phyloP scores from a whole-genome alignment of 1,139 yeast genomes.

The Yamadazyma jaroonii region DNA sequence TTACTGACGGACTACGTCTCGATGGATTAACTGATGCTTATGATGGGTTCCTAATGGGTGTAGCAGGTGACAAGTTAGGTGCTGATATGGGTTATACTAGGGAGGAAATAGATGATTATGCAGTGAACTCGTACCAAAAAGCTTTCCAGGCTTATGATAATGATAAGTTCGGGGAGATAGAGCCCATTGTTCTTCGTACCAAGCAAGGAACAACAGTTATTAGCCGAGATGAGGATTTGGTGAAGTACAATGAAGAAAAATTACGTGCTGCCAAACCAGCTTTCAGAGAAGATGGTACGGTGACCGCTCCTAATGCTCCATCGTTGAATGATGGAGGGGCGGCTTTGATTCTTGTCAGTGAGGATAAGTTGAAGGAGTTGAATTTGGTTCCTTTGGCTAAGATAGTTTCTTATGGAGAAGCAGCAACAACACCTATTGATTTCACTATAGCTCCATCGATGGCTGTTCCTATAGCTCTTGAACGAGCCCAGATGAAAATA shows the following conservation, averaged over 20 bases:
- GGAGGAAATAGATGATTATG: conserved; percentile 70
- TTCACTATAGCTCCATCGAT: conserved; percentile 93
- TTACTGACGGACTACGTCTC: conserved; percentile 84
- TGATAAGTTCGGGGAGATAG: conserved; percentile 84
- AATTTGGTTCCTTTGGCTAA: conserved; percentile 84
- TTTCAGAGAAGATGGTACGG: conserved; percentile 88
- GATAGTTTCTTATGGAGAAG: conserved; percentile 94
- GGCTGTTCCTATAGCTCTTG: conserved; percentile 92
- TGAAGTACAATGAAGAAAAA: conserved; percentile 70
- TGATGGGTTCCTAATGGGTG: conserved; percentile 86
- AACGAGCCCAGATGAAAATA: conserved; percentile 65
- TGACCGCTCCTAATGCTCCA: conserved; percentile 95
- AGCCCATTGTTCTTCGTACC: conserved; percentile 85
- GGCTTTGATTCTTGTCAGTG: conserved; percentile 84
- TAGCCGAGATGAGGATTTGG: conserved; percentile 68
- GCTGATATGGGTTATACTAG: conserved; percentile 59
- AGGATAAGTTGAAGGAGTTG: conserved; percentile 74
- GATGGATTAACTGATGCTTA: conserved; percentile 94
- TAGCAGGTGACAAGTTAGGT: conserved; percentile 95
- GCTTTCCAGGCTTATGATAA: conserved; percentile 75
- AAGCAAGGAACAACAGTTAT: conserved; percentile 75
- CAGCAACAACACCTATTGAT: conserved; percentile 89
- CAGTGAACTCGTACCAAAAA: conserved; percentile 64
- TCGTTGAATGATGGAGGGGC: conserved; percentile 97
- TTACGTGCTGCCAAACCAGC: conserved; percentile 84